Conservation (phyloP, 306 rosid genomes). For the Cucumis melo region DNA sequence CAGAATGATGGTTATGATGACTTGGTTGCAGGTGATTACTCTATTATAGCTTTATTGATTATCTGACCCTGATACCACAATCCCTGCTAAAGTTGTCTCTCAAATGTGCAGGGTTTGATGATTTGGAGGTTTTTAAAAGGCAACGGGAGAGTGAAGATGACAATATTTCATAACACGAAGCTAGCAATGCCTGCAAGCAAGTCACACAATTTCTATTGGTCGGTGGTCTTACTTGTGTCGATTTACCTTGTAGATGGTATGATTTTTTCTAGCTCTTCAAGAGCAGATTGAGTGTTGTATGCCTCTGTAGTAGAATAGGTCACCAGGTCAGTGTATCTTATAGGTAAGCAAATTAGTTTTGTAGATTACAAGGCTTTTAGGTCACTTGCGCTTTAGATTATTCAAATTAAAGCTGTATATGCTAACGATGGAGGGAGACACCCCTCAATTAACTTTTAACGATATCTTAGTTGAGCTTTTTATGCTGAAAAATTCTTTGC, state of each 20-base stretch:
- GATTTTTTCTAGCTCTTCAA: neutral
- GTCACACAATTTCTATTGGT: neutral
- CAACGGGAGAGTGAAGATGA: conserved; percentile 45
- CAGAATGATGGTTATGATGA: conserved; percentile 53
- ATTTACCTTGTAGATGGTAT: neutral
- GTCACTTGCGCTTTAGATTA: neutral
- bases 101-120: conserved; percentile 57
- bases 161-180: conserved; percentile 24
- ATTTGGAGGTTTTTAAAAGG: conserved; percentile 41
- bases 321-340: neutral
- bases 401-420: neutral
- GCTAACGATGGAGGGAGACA: neutral
- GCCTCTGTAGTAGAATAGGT: neutral
- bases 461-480: neutral
- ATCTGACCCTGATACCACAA: neutral
- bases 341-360: neutral
- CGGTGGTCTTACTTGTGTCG: neutral
- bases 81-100: conserved; percentile 6
- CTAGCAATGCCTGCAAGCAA: neutral
- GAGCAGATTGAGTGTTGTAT: neutral
- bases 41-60: neutral
- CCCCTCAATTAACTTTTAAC: neutral
- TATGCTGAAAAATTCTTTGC: neutral
- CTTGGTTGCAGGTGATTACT: conserved; percentile 39
- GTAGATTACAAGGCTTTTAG: conserved; percentile 1